Percentiles rank a stretch among this genome's conserved stretches.
phyloP scores from a whole-genome alignment of 169 alveolate genomes.

The Cryptosporidium parvum region DNA sequence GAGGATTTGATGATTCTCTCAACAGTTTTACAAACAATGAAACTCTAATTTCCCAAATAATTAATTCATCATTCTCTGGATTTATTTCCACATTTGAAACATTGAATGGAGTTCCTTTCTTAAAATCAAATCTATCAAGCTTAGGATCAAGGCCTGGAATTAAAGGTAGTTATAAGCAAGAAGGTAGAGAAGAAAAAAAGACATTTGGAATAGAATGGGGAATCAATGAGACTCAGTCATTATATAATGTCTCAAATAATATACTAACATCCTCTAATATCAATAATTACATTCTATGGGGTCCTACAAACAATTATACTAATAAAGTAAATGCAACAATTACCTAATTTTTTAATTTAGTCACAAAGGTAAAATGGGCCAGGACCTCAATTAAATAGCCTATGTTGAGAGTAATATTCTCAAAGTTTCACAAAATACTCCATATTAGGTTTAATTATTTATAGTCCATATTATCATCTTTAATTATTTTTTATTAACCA shows the following conservation, averaged over 20 bases:
- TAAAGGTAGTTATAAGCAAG: constrained; percentile 46
- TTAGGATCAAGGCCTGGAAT: constrained; percentile 13
- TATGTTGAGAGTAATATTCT: not conserved
- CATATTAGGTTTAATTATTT: not conserved
- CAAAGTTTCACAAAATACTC: not conserved
- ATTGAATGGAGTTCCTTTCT: constrained; percentile 14
- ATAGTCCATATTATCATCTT: no score
- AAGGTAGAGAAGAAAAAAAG: constrained; percentile 68
- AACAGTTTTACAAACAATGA: constrained; percentile 44
- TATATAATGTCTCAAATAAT: constrained; percentile 10
- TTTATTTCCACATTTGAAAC: constrained; percentile 49
- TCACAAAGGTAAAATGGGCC: not conserved
- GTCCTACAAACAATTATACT: constrained; percentile 55
- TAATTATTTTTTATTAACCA: not conserved
- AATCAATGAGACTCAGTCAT: constrained; percentile 48
- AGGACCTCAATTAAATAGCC: not conserved
- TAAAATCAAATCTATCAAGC: constrained; percentile 13
- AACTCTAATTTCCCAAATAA: constrained; percentile 21
- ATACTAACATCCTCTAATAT: constrained; percentile 16
- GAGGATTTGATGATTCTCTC: constrained; percentile 56
- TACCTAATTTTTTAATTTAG: not conserved
- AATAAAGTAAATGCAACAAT: constrained; percentile 1
- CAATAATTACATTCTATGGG: constrained; percentile 57
- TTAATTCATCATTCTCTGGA: constrained; percentile 68
- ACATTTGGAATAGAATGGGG: constrained; percentile 73